These are phyloP conservation scores for Phytopythium montanum DNA, from an alignment of 352 stramenopile genomes.

Conservation along the genomic window DNA sequence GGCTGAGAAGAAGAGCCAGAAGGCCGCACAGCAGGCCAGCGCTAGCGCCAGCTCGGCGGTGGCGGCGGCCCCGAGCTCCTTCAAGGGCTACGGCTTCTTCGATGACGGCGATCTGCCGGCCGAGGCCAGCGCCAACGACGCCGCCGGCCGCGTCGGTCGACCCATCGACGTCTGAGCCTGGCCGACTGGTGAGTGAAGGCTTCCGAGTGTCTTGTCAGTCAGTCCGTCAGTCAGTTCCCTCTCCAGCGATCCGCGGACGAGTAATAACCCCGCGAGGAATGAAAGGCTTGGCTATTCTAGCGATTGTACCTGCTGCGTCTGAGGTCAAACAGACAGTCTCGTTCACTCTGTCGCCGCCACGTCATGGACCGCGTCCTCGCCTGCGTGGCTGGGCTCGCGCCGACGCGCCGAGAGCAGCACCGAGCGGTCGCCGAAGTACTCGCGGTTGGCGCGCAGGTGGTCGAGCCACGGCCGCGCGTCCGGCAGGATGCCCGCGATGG, in stretches of 20 bases:
- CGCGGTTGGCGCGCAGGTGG: constrained; percentile 48
- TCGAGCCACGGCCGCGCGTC: constrained; percentile 43
- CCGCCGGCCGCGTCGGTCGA: constrained; percentile 30
- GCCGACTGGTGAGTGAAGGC: no score
- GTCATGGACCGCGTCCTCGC: background rate
- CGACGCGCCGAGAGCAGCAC: constrained; percentile 39
- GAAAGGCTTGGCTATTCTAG: background rate
- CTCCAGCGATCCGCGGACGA: background rate
- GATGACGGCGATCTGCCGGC: constrained; percentile 43
- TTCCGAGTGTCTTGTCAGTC: background rate
- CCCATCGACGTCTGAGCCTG: constrained; percentile 16
- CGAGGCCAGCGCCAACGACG: constrained; percentile 24
- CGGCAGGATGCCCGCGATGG: constrained; percentile 55
- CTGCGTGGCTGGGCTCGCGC: background rate
- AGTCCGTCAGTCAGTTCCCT: background rate
- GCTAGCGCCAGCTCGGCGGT: constrained; percentile 2
- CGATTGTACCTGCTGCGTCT: no score
- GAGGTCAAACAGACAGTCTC: background rate
- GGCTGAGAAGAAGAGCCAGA: constrained; percentile 41
- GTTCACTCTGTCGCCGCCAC: background rate
- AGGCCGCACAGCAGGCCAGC: constrained; percentile 18
- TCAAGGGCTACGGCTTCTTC: constrained; percentile 84
- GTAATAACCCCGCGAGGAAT: background rate
- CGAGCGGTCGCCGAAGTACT: constrained; percentile 69
- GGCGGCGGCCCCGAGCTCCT: constrained; percentile 22